phyloP scores from a whole-genome alignment of 495 filamentous ascomycete genomes.

The Penicillium ucsense region DNA sequence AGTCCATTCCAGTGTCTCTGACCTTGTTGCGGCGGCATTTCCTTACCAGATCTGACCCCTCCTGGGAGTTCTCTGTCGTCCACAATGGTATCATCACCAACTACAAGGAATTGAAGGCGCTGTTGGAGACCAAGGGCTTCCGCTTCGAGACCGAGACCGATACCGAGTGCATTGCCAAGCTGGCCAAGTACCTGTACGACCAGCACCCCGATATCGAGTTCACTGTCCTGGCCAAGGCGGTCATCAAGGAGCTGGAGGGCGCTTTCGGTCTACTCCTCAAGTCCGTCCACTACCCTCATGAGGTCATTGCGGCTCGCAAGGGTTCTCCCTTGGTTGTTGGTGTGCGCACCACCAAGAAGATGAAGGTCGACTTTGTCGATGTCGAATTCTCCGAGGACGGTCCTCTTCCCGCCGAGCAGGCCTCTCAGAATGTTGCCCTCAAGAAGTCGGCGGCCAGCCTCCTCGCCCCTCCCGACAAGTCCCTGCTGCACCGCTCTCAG shows the following conservation, averaged over 20 bases:
- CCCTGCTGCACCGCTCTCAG: constrained; percentile 92
- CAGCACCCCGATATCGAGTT: constrained; percentile 91
- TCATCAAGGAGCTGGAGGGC: constrained; percentile 96
- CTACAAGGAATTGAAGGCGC: constrained; percentile 96
- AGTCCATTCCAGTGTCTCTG: not conserved
- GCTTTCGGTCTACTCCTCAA: constrained; percentile 95
- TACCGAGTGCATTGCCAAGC: constrained; percentile 97
- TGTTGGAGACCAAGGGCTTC: constrained; percentile 90
- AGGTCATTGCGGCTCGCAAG: constrained; percentile 95
- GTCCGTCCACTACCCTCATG: constrained; percentile 96
- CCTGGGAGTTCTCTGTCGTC: constrained; percentile 92
- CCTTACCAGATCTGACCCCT: constrained; percentile 57
- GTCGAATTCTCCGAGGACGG: constrained; percentile 88
- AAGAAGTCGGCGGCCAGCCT: constrained; percentile 81
- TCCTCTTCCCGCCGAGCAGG: constrained; percentile 84
- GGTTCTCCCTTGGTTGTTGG: constrained; percentile 94
- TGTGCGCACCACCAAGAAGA: constrained; percentile 90
- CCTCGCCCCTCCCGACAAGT: constrained; percentile 87
- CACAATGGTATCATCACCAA: constrained; percentile 99
- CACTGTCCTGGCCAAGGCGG: constrained; percentile 89
- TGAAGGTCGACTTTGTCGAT: constrained; percentile 99
- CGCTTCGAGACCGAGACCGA: constrained; percentile 98
- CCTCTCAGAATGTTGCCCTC: constrained; percentile 90
- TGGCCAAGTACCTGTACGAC: constrained; percentile 97
- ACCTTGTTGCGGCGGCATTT: not conserved